Percentiles rank a stretch among this genome's conserved stretches.
Conservation (phyloP, 1,284 basidiomycete genomes). For the Microbotryum silenes-acaulis region DNA sequence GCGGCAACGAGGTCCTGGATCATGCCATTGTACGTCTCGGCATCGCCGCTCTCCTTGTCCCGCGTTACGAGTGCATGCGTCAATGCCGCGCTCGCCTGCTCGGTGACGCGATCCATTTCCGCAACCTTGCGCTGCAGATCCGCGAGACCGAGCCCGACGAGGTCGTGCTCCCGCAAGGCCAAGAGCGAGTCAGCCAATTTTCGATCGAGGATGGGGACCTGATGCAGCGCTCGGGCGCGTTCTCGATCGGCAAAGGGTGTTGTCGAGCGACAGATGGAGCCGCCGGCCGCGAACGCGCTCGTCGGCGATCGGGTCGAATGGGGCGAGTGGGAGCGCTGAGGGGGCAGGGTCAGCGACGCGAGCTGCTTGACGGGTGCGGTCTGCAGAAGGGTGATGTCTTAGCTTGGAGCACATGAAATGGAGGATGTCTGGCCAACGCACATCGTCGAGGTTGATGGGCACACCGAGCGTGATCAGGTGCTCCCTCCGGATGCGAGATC, state of each 20-base stretch:
- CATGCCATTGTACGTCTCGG: constrained; percentile 33
- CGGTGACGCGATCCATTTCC: constrained; percentile 22
- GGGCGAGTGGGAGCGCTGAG: neutral
- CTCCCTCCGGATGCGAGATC: constrained; percentile 75
- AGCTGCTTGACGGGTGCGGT: constrained; percentile 6
- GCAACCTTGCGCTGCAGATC: constrained; percentile 5
- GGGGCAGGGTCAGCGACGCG: constrained; percentile 4
- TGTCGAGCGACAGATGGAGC: neutral
- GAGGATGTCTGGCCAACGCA: constrained; percentile 39
- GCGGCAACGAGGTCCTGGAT: constrained; percentile 33
- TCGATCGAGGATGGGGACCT: constrained; percentile 15
- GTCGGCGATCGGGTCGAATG: neutral
- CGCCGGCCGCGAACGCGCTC: neutral
- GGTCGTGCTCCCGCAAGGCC: constrained; percentile 17
- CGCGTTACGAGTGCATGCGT: constrained; percentile 28
- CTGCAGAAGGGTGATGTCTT: neutral
- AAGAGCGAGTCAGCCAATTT: constrained; percentile 12
- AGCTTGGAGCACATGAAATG: neutral
- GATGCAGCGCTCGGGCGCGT: neutral
- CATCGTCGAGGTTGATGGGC: constrained; percentile 86
- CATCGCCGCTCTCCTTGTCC: constrained; percentile 30
- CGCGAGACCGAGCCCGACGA: constrained; percentile 12
- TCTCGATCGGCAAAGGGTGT: constrained; percentile 3
- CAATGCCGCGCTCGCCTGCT: constrained; percentile 26
- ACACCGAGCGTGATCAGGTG: constrained; percentile 83